These are phyloP conservation scores for Fusarium brachygibbosum DNA, from an alignment of 2,329 filamentous ascomycete species.

Conservation along the genomic window DNA sequence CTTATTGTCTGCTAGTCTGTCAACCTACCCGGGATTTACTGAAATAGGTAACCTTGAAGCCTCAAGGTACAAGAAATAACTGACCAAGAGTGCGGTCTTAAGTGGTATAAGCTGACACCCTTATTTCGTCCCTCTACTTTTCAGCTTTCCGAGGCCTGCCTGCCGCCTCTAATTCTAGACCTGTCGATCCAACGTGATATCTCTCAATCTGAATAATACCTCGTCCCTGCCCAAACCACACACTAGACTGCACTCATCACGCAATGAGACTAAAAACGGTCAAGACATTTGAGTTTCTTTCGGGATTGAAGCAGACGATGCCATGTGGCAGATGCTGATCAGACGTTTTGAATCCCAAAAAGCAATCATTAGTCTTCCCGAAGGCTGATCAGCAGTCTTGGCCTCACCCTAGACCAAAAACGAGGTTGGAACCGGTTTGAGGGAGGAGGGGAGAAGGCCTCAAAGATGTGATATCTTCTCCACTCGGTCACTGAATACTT, in stretches of 20 bases:
- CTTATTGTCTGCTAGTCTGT: background rate
- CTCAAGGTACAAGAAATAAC: background rate
- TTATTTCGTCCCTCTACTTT: background rate
- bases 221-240: conserved; percentile 24
- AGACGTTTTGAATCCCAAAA: conserved; percentile 6
- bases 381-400: conserved; percentile 27
- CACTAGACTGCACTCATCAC: conserved; percentile 17
- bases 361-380: conserved; percentile 30
- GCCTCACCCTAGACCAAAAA: conserved; percentile 35
- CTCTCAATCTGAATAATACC: conserved; percentile 20
- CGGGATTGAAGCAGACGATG: conserved; percentile 37
- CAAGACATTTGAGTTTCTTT: background rate
- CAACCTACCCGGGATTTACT: background rate
- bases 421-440: conserved; percentile 8
- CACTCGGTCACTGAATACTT: conserved; percentile 1
- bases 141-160: background rate
- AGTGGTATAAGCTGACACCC: background rate
- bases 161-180: background rate
- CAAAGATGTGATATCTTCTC: conserved; percentile 20
- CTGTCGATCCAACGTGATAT: conserved; percentile 15
- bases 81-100: background rate
- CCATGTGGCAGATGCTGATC: conserved; percentile 38
- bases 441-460: conserved; percentile 20
- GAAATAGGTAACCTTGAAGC: background rate
- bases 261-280: background rate